These are phyloP conservation scores for Pseudogymnoascus sp. DNA, from an alignment of 2,329 filamentous ascomycete species.

Conservation along the genomic window DNA sequence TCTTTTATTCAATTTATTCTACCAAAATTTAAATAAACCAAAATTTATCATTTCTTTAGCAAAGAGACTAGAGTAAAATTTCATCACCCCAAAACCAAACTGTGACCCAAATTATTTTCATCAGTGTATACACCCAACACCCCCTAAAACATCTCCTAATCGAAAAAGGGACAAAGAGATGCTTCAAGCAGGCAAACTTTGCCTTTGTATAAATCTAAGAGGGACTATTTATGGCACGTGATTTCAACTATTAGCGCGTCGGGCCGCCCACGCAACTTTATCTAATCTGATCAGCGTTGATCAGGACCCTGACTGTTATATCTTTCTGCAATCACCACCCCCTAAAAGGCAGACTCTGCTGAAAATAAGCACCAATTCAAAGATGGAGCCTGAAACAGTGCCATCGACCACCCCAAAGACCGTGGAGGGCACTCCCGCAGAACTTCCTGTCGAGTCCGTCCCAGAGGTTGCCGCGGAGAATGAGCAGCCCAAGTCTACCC, in stretches of 20 bases:
- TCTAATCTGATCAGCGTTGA: neutral
- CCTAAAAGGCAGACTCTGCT: neutral
- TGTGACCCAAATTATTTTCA: neutral
- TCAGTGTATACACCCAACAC: neutral
- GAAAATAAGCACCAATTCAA: slow-evolving; percentile 1
- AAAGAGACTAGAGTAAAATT: neutral
- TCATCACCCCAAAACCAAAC: neutral
- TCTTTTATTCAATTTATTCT: neutral
- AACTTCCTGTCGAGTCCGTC: neutral
- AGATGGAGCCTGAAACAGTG: neutral
- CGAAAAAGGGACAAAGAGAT: neutral
- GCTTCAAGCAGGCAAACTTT: neutral
- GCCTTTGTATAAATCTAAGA: neutral
- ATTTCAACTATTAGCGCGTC: neutral
- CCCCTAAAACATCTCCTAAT: neutral
- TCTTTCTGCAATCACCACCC: neutral
- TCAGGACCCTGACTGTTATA: slow-evolving; percentile 2
- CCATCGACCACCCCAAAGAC: neutral
- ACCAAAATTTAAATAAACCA: neutral
- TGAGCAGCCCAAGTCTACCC: neutral
- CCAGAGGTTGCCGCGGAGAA: neutral
- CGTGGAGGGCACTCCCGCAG: neutral
- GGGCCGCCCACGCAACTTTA: neutral
- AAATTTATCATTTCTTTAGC: neutral
- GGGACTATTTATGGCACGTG: neutral